These are phyloP conservation scores for Kazachstania sp. DNA, from an alignment of 1,139 yeast species.

Conservation along the genomic window DNA sequence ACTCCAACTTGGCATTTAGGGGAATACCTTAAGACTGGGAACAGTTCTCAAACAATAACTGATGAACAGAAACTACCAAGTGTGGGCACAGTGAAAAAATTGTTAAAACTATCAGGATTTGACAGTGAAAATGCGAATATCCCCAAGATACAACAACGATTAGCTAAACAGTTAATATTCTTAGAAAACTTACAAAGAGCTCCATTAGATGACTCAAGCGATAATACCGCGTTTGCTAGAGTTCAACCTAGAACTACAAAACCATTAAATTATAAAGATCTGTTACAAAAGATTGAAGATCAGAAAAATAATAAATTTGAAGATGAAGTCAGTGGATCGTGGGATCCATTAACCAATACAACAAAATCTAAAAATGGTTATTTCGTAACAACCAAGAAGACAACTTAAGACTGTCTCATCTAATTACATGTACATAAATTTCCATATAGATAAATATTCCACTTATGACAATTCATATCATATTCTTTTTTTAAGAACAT, in stretches of 20 bases:
- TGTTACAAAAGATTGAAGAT: slow-evolving; percentile 18
- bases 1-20: slow-evolving; percentile 2
- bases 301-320: slow-evolving; percentile 28
- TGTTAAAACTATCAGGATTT: slow-evolving; percentile 42
- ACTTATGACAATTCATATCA: too few species aligned
- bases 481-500: not conserved
- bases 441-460: too few species aligned
- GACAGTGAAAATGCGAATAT: slow-evolving; percentile 26
- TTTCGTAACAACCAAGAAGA: slow-evolving; percentile 21
- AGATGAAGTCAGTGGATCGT: slow-evolving; percentile 35
- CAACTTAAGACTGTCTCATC: not conserved
- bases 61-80: slow-evolving; percentile 6
- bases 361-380: slow-evolving; percentile 28
- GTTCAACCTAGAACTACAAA: slow-evolving; percentile 15
- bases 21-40: slow-evolving; percentile 3
- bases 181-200: slow-evolving; percentile 37
- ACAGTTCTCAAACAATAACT: not conserved
- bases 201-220: slow-evolving; percentile 13
- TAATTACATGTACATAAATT: not conserved
- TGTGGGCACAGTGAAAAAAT: slow-evolving; percentile 15
- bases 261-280: slow-evolving; percentile 25
- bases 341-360: slow-evolving; percentile 34
- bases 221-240: slow-evolving; percentile 18
- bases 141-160: slow-evolving; percentile 29
- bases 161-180: slow-evolving; percentile 42